Conservation (phyloP, 306 rosid species). For the Astragalus glycyphyllos region DNA sequence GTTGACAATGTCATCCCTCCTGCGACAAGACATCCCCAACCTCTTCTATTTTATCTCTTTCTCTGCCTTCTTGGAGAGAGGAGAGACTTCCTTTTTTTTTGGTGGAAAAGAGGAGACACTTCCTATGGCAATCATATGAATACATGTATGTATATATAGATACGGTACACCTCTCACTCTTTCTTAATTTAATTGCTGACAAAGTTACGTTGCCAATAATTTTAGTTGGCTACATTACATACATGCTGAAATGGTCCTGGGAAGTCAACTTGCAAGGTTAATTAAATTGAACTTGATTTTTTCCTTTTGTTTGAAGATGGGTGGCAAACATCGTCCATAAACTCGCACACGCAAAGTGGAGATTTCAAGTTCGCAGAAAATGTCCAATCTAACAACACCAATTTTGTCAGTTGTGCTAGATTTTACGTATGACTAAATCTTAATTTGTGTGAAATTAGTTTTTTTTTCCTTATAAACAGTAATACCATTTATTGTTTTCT, state of each 20-base stretch:
- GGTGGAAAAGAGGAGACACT: not conserved
- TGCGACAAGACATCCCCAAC: conserved; percentile 40
- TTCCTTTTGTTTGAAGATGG: too few relatives aligned
- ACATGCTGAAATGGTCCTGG: not conserved
- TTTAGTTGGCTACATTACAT: conserved; percentile 12
- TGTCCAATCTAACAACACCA: too few relatives aligned
- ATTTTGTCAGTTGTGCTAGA: too few relatives aligned
- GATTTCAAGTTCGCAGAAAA: too few relatives aligned
- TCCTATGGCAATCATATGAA: not conserved
- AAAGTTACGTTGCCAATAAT: not conserved
- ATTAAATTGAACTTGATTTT: not conserved
- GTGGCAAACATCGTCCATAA: too few relatives aligned
- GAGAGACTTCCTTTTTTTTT: too few relatives aligned
- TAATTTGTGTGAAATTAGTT: too few relatives aligned
- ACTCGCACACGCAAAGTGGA: too few relatives aligned
- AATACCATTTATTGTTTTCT: too few relatives aligned
- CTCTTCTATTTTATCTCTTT: conserved; percentile 8
- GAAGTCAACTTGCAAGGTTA: conserved; percentile 13
- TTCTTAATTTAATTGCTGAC: not conserved
- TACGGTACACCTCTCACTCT: not conserved
- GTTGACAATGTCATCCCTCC: conserved; percentile 40
- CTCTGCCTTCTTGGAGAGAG: not conserved
- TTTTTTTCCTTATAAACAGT: too few relatives aligned
- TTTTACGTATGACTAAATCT: too few relatives aligned
- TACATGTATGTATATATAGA: not conserved